Conservation (phyloP, 305 asterid species). For the Lippia alba region DNA sequence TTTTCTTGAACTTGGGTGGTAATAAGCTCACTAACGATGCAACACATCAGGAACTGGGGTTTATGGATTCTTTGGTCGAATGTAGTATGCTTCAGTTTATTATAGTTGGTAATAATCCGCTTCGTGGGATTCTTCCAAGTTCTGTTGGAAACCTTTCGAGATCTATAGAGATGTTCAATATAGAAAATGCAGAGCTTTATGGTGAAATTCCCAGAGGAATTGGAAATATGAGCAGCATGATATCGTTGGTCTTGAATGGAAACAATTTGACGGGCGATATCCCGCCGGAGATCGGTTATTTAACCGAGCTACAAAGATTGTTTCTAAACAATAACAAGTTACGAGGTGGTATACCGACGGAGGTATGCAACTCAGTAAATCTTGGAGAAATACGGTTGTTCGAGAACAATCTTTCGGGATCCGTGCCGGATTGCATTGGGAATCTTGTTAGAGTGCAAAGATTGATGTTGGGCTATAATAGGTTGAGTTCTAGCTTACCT, state of each 20-base stretch:
- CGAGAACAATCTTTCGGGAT: constrained; percentile 40
- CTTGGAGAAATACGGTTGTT: constrained; percentile 33
- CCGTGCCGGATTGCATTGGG: constrained; percentile 42
- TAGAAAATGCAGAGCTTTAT: constrained; percentile 32
- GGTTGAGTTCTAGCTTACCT: constrained; percentile 39
- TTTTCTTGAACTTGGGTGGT: constrained; percentile 40
- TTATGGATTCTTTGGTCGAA: constrained; percentile 42
- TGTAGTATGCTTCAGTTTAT: constrained; percentile 42
- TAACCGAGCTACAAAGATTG: constrained; percentile 35
- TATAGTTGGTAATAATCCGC: constrained; percentile 32
- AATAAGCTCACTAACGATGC: constrained; percentile 40
- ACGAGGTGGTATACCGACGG: constrained; percentile 40
- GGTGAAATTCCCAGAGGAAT: constrained; percentile 44
- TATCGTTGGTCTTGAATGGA: constrained; percentile 25
- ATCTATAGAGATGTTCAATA: constrained; percentile 34
- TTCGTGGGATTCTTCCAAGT: constrained; percentile 39
- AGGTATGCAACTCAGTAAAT: constrained; percentile 29
- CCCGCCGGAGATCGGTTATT: constrained; percentile 34
- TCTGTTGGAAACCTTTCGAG: constrained; percentile 44
- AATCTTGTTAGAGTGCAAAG: constrained; percentile 34
- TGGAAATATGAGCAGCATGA: constrained; percentile 46
- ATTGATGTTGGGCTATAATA: constrained; percentile 37
- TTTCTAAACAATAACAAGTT: constrained; percentile 37
- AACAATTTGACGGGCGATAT: constrained; percentile 37
- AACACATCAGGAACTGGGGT: constrained; percentile 33